Base-by-base conservation (phyloP, 768 basidiomycete genomes). In the Auricularia heimuer region DNA sequence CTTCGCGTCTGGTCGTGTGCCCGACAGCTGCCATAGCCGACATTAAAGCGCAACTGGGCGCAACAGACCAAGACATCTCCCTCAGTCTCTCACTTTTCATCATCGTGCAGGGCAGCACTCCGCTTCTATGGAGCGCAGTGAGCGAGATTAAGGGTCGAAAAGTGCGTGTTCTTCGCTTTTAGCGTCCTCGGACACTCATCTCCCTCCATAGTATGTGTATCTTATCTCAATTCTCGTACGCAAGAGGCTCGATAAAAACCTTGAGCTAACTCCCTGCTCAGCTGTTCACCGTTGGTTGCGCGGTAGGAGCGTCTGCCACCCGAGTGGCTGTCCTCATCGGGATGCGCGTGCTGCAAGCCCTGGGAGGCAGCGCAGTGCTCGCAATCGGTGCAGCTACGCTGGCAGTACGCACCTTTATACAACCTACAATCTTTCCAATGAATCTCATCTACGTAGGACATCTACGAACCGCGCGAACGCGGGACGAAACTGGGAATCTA, bases 401-500 rank as follows among this genome's bases (percentile, higher is more conserved):
- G 3, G 89, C 89, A 1, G 73, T 74, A 51, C 65, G 71, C 45
- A 11, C 18, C 39, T 42, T 7, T 8, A 42, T 42, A 42, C 8
- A 14, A 14, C 39, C 39, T 10, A 12, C 47, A 18, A 51, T 4
- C 1, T 18, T 18, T 18, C 14, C 47, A 4, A 51, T 51, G 47
- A 12, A 8, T 51, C 47, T 18, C 47, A 18, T 18, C 11, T 62
- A 34, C 47, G 12, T 54, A 71, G 68, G 90, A 92, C 71, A 86
- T 92, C 3, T 92, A 84, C 68, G 89, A 90, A 33, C 83, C 87
- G 0, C 77, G 80, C 11, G 87, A 91, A 71, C 80, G 91, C 62
- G 92, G 92, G 3, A 83, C 81, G 21, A 88, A 75, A 80, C 87
- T 93, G 82, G 92, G 92, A 1, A 77, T 91, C 7, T 93, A 86